Percentiles rank a stretch among this genome's conserved stretches.
phyloP scores from a whole-genome alignment of 306 rosid genomes.

The Carpinus fangiana region DNA sequence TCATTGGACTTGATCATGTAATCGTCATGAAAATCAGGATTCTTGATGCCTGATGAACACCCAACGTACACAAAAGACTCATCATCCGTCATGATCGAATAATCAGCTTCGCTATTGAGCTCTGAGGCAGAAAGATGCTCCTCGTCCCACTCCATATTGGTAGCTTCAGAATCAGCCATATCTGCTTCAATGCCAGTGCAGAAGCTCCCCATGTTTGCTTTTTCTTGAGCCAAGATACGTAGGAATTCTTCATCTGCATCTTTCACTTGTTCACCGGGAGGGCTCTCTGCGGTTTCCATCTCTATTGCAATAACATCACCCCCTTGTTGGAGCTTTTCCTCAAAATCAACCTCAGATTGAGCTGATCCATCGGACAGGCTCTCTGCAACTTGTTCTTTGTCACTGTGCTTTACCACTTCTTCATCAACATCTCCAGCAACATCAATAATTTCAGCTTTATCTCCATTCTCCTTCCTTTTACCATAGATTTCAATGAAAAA shows the following conservation, averaged over 20 bases:
- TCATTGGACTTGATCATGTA: constrained; percentile 41
- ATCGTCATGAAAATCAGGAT: constrained; percentile 32
- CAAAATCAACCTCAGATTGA: constrained; percentile 37
- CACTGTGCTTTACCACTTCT: constrained; percentile 19
- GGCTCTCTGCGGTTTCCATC: constrained; percentile 20
- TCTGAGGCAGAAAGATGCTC: constrained; percentile 30
- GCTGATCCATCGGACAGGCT: constrained; percentile 27
- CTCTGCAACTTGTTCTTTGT: constrained; percentile 25
- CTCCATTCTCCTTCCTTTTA: constrained; percentile 23
- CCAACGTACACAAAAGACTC: constrained; percentile 32
- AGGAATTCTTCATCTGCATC: constrained; percentile 26
- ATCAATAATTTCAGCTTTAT: constrained; percentile 9
- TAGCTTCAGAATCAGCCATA: constrained; percentile 36
- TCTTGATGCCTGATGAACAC: constrained; percentile 28
- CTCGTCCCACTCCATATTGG: constrained; percentile 59
- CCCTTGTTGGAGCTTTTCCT: constrained; percentile 24
- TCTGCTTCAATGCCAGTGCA: constrained; percentile 34
- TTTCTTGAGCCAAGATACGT: constrained; percentile 35
- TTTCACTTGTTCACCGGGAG: constrained; percentile 26
- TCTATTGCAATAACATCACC: constrained; percentile 24
- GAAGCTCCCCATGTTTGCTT: constrained; percentile 39
- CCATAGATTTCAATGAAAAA: constrained; percentile 65
- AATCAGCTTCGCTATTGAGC: constrained; percentile 33
- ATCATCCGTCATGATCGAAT: constrained; percentile 34
- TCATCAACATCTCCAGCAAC: constrained; percentile 15